Conservation (phyloP, 495 filamentous ascomycete genomes). For the Patellaria atrata region DNA sequence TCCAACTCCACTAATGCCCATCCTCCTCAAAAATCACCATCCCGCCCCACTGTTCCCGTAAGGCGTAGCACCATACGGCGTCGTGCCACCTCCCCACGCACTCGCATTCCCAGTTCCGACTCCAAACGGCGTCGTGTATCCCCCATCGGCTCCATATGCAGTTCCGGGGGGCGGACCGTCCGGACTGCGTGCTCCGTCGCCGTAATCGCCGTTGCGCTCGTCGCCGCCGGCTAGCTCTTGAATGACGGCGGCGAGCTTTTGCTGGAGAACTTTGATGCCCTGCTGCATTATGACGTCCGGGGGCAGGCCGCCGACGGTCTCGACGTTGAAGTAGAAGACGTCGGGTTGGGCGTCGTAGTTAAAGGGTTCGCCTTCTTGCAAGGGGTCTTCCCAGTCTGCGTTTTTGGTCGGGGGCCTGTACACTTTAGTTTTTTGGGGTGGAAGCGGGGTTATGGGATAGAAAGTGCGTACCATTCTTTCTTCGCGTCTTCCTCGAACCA, state of each 20-base stretch:
- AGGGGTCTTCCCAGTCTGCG: slow-evolving; percentile 70
- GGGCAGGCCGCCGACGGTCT: slow-evolving; percentile 72
- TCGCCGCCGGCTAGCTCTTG: slow-evolving; percentile 43
- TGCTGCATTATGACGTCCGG: slow-evolving; percentile 78
- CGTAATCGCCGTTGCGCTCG: slow-evolving; percentile 35
- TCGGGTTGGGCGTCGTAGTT: slow-evolving; percentile 77
- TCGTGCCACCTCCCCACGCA: slow-evolving; percentile 53
- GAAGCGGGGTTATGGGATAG: neutral
- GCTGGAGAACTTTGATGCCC: slow-evolving; percentile 77
- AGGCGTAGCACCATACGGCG: slow-evolving; percentile 50
- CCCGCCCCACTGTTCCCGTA: slow-evolving; percentile 28
- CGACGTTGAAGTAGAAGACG: slow-evolving; percentile 84
- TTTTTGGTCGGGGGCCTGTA: slow-evolving; percentile 74
- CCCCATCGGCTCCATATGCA: too few species aligned
- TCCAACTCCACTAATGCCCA: too few species aligned
- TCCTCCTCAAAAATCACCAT: too few species aligned
- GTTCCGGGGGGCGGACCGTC: too few species aligned
- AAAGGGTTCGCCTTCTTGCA: slow-evolving; percentile 68
- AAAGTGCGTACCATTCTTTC: slow-evolving; percentile 86
- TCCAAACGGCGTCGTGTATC: slow-evolving; percentile 64
- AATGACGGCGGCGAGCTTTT: slow-evolving; percentile 78
- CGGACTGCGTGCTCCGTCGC: slow-evolving; percentile 13
- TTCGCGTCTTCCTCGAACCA: slow-evolving; percentile 84
- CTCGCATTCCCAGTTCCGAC: slow-evolving; percentile 44
- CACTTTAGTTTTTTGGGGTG: slow-evolving; percentile 1